Evolutionary conservation across 306 rosid species (phyloP), one percentile per base, ranked within the genome.

Genomic region (Malus orientalis): DNA sequence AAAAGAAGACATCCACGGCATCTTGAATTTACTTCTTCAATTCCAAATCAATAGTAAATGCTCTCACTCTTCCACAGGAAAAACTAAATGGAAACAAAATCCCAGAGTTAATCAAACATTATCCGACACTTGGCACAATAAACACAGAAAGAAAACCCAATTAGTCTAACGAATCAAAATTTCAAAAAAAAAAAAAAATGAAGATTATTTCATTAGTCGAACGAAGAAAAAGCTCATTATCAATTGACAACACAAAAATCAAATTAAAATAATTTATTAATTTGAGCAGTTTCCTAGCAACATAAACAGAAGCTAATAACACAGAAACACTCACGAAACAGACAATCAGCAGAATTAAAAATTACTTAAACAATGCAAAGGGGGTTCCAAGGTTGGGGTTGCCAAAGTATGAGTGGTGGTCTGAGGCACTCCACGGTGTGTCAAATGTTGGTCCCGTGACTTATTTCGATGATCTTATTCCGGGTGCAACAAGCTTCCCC

Each of bases 341-440:
- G 11, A 7, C 29, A 15, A 53, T 32, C 32, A 18, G 30, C 4
- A 65, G 19, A 33, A 75, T 33, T 6, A 40, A 8, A 2, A 54
- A 3, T 13, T 1, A 59, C 6, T 16, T 10, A 10, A 58, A 5
- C 25, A 29, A 40, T 49, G 68, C 80, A n/a, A 3, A 0, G 3
- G 80, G 80, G 11, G 80, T 67, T 25, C 64, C 65, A 11, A 25
- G 80, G 11, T 12, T 67, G 1, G 74, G 74, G 6, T 67, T 76
- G 33, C 67, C 73, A 0, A 66, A 8, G 40, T 76, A 76, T 32
- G 79, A 76, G 66, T 76, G 79, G 79, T 76, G 79, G 79, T 76
- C 79, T 2, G 79, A 76, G 51, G 79, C 79, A 12, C 79, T 76
- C 42, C 79, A 76, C 25, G 79, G 79, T 51, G 66, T 76, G 12